Conservation (phyloP, 1,284 basidiomycete genomes). For the Tremellales sp. region DNA sequence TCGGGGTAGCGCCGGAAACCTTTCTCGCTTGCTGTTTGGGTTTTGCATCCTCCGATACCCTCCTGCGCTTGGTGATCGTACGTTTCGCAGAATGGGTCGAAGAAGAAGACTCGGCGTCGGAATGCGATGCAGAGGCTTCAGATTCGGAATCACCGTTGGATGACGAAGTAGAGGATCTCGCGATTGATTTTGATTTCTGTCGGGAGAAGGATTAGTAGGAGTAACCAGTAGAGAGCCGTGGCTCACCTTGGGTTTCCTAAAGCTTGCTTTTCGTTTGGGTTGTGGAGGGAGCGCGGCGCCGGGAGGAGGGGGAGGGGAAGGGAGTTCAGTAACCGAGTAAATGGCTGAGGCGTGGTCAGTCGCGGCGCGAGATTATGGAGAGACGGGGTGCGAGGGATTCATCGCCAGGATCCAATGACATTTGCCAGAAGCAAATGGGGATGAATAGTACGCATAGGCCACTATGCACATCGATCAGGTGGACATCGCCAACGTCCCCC, state of each 20-base stretch:
- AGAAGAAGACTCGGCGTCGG: constrained; percentile 2
- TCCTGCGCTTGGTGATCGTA: not conserved
- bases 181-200: constrained; percentile 1
- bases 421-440: no score
- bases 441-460: no score
- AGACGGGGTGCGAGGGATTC: no score
- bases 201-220: no score
- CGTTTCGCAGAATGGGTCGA: constrained; percentile 3
- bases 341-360: no score
- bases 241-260: not conserved
- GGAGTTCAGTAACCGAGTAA: not conserved
- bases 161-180: not conserved
- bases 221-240: no score
- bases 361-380: no score
- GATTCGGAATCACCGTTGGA: constrained; percentile 1
- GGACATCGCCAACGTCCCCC: no score
- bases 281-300: not conserved
- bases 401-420: no score
- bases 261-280: not conserved
- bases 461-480: no score
- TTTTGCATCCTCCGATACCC: not conserved
- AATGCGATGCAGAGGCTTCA: constrained; percentile 4
- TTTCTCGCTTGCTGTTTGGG: not conserved
- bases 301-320: not conserved
- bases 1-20: not conserved